A percentile compares a stretch with the other conserved stretches of the same genome.
These are phyloP conservation scores for Magnusiomyces ingens DNA, from an alignment of 1,139 yeast species.

Conservation along the genomic window DNA sequence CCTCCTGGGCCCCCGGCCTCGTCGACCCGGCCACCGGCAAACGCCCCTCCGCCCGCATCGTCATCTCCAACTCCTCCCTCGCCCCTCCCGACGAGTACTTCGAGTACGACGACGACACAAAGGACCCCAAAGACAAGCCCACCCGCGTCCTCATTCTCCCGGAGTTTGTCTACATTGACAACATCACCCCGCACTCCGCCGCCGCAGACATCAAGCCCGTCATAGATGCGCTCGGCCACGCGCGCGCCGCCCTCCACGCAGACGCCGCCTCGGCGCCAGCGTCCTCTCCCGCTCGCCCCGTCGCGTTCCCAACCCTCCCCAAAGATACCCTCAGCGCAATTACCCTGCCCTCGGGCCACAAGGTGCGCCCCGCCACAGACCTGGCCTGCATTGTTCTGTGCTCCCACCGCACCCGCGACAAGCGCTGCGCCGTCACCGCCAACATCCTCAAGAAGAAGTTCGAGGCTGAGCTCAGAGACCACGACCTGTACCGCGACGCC, in stretches of 20 bases:
- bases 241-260: slow-evolving; percentile 8
- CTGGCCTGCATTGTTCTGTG: slow-evolving; percentile 66
- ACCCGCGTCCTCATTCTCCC: slow-evolving; percentile 56
- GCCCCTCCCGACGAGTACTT: slow-evolving; percentile 27
- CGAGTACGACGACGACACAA: slow-evolving; percentile 19
- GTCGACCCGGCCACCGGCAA: slow-evolving; percentile 5
- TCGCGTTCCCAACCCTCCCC: neutral
- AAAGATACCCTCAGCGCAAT: neutral
- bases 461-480: slow-evolving; percentile 63
- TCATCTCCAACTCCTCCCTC: slow-evolving; percentile 32
- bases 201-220: slow-evolving; percentile 41
- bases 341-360: neutral
- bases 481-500: slow-evolving; percentile 69
- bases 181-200: slow-evolving; percentile 44
- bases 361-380: slow-evolving; percentile 34
- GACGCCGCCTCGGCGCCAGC: slow-evolving; percentile 1
- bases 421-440: slow-evolving; percentile 89
- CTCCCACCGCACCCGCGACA: slow-evolving; percentile 86
- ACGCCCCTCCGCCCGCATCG: slow-evolving; percentile 25
- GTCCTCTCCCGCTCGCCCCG: neutral
- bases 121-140: slow-evolving; percentile 15
- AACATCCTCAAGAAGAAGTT: slow-evolving; percentile 82
- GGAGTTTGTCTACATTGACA: slow-evolving; percentile 63
- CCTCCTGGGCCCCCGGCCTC: neutral
- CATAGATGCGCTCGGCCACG: slow-evolving; percentile 25